Conservation (phyloP, 345 rosid genomes). For the Raphanus raphanistrum region DNA sequence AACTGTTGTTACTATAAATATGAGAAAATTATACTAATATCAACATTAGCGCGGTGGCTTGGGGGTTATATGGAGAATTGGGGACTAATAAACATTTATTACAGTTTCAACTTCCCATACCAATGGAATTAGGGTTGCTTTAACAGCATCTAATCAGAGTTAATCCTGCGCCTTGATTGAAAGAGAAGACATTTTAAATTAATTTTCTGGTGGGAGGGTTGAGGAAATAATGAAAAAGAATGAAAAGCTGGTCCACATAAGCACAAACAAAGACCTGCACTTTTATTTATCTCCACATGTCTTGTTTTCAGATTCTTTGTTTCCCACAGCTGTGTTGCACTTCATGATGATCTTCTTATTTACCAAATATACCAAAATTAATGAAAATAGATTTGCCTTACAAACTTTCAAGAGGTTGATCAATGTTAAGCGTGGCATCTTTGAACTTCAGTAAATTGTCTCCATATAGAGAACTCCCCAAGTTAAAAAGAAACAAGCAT, state of each 20-base stretch:
- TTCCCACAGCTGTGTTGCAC: slow-evolving; percentile 37
- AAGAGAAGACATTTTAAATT: slow-evolving; percentile 25
- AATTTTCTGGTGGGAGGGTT: slow-evolving; percentile 29
- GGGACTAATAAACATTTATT: background rate
- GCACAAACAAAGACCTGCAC: slow-evolving; percentile 32
- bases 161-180: slow-evolving; percentile 15
- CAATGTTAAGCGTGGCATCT: background rate
- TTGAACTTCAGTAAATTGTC: background rate
- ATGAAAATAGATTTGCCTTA: background rate
- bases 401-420: background rate
- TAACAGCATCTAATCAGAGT: background rate
- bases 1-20: background rate
- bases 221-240: slow-evolving; percentile 24
- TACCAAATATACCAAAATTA: background rate
- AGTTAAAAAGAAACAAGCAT: background rate
- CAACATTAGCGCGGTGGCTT: background rate
- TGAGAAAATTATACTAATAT: background rate
- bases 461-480: background rate
- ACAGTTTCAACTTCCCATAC: background rate
- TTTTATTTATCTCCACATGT: slow-evolving; percentile 37
- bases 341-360: slow-evolving; percentile 20
- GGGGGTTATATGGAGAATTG: slow-evolving; percentile 20
- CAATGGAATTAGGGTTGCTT: slow-evolving; percentile 3
- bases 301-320: slow-evolving; percentile 27
- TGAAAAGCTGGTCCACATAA: slow-evolving; percentile 35